A percentile compares a stretch with the other conserved stretches of the same genome.
phyloP scores from a whole-genome alignment of 305 asterid genomes.

The Ruellia speciosa region DNA sequence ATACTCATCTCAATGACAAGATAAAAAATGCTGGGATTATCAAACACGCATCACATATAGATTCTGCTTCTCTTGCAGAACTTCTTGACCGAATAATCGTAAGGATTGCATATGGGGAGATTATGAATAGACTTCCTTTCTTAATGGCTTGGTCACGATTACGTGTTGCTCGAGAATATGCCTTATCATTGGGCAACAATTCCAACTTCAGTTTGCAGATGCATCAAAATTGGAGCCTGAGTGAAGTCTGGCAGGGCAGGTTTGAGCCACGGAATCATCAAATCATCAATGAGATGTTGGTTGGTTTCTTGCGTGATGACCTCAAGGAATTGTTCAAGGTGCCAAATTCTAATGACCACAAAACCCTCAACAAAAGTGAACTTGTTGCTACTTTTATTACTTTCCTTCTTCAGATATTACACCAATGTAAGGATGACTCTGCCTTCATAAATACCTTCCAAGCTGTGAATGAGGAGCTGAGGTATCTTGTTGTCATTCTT shows the following conservation, averaged over 20 bases:
- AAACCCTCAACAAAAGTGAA: background rate
- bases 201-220: background rate
- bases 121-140: background rate
- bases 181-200: background rate
- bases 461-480: background rate
- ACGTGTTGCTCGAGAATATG: background rate
- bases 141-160: background rate
- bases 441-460: background rate
- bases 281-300: background rate
- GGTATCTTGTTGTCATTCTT: background rate
- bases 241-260: background rate
- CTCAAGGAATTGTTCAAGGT: background rate
- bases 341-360: background rate
- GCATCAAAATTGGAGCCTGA: background rate
- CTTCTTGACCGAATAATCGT: background rate
- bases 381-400: background rate
- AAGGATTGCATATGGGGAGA: no score
- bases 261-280: background rate
- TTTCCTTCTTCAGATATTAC: background rate
- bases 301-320: conserved; percentile 15
- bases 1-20: no score
- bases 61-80: background rate
- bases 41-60: no score
- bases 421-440: background rate
- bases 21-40: no score